These are phyloP conservation scores for Collybia sp. DNA, from an alignment of 768 basidiomycete genomes.

Conservation along the genomic window DNA sequence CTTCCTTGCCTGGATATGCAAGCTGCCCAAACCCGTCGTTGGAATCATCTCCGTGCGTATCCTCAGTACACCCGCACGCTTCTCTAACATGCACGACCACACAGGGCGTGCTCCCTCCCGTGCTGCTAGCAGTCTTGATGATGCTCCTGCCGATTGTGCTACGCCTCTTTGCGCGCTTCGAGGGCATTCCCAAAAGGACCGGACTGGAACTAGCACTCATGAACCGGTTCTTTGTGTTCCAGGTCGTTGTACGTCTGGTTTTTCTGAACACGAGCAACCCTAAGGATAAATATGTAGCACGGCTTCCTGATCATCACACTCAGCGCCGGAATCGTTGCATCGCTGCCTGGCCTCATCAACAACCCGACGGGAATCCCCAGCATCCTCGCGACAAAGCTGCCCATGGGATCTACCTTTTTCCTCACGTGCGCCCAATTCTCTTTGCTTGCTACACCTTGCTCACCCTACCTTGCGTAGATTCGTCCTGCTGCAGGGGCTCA, in stretches of 20 bases:
- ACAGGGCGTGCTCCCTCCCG: constrained; percentile 83
- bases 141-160: constrained; percentile 81
- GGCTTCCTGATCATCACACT: constrained; percentile 91
- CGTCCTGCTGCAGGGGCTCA: constrained; percentile 74
- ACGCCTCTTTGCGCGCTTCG: constrained; percentile 74
- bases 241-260: constrained; percentile 68
- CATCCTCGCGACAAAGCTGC: constrained; percentile 74
- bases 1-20: constrained; percentile 87
- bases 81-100: neutral
- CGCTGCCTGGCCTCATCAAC: constrained; percentile 56
- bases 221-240: constrained; percentile 90
- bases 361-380: constrained; percentile 68
- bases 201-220: constrained; percentile 88
- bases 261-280: too few species aligned
- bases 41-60: constrained; percentile 63
- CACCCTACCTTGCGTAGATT: constrained; percentile 38
- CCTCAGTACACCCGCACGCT: neutral
- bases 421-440: constrained; percentile 51
- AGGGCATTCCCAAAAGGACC: constrained; percentile 85
- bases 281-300: constrained; percentile 48
- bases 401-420: constrained; percentile 86
- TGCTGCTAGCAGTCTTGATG: constrained; percentile 86
- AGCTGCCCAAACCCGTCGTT: constrained; percentile 54
- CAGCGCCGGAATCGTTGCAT: constrained; percentile 74
- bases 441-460: neutral